These are phyloP conservation scores for Amaranthus hypochondriacus DNA, from an alignment of 148 eudicot species.

Conservation along the genomic window DNA sequence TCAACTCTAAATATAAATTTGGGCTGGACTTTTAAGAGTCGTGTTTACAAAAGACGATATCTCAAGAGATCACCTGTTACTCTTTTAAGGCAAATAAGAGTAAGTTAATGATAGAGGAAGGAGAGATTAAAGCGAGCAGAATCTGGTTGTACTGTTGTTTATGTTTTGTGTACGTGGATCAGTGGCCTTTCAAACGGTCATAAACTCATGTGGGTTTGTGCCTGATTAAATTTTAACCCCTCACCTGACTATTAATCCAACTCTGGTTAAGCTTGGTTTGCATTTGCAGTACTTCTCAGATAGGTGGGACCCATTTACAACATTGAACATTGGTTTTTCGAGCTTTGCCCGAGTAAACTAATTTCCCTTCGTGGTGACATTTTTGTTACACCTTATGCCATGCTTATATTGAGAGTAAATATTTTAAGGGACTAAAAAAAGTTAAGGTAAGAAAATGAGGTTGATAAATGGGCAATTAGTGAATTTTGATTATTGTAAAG, in stretches of 20 bases:
- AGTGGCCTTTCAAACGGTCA: slow-evolving; percentile 36
- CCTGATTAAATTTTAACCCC: slow-evolving; percentile 7
- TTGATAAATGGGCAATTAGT: too few relatives aligned
- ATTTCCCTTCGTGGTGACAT: too few relatives aligned
- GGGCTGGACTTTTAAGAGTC: too few relatives aligned
- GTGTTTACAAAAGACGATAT: too few relatives aligned
- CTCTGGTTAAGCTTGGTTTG: slow-evolving; percentile 7
- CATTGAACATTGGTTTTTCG: background rate
- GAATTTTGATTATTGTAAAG: too few relatives aligned
- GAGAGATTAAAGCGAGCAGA: background rate
- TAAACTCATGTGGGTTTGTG: slow-evolving; percentile 29
- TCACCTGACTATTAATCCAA: background rate
- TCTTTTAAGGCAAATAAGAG: background rate
- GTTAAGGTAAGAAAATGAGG: too few relatives aligned
- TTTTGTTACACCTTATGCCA: too few relatives aligned
- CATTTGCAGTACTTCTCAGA: background rate
- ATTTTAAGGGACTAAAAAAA: too few relatives aligned
- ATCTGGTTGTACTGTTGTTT: background rate
- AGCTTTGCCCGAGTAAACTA: too few relatives aligned
- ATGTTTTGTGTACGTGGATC: slow-evolving; percentile 12
- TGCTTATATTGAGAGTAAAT: too few relatives aligned
- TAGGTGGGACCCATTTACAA: background rate
- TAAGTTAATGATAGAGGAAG: background rate
- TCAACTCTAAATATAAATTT: too few relatives aligned
- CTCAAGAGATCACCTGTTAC: too few relatives aligned